Evolutionary conservation across 768 basidiomycete genomes (phyloP), one percentile per base, ranked within the genome.

Genomic region (Macrocybe gigantea): DNA sequence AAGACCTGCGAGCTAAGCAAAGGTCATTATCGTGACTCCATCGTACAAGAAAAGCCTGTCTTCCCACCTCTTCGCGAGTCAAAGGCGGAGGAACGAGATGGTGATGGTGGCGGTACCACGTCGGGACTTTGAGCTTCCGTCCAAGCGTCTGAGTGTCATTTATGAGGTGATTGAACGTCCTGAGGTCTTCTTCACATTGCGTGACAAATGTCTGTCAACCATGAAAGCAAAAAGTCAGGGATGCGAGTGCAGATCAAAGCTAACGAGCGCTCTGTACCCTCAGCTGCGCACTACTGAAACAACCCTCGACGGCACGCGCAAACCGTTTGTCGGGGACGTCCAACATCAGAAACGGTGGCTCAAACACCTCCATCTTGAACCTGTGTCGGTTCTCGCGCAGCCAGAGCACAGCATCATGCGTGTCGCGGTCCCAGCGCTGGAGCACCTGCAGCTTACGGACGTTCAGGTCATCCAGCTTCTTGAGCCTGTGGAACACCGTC

Each of bases 331-430:
- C 76, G 11, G 83, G 80, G 10, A 95, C 77, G 13, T 68, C 82
- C 37, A 92, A 67, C 9, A 79, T 78, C 49, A 99, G 73, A 55
- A 82, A 70, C 0, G 93, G 82, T 11, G 96, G 95, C 63, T 93
- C 89, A 50, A 87, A 81, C n/a, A 97, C 82, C 46, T 83, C 75
- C 77, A 82, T 83, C 61, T 77, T 79, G 71, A 98, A 93, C 49
- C 68, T 66, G 51, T 75, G 54, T 41, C 69, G 72, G 58, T 93
- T 82, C 9, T 70, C 57, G 10, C 88, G 77, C 40, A 94, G 69
- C 89, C 91, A 94, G 3, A 72, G 49, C 2, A 91, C 82, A 2
- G 81, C 82, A 3, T 78, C 78, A 33, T 76, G 78, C 34, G 78
- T 77, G 39, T 85, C 80, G 0, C 48, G 58, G 56, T 93, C 85